Conservation (phyloP, 1,284 basidiomycete species). For the Fistulina hepatica region DNA sequence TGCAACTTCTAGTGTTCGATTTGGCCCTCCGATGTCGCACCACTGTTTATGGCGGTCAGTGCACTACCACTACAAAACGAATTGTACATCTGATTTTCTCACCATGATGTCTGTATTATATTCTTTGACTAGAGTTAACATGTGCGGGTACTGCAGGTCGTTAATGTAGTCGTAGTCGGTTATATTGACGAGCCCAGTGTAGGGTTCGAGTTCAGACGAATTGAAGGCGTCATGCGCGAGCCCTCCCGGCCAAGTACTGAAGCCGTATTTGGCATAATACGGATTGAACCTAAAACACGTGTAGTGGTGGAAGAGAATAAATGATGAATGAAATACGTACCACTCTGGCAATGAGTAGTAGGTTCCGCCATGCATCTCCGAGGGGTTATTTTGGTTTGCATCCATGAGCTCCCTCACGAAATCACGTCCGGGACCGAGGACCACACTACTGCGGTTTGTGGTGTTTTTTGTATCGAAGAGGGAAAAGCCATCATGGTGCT, state of each 20-base stretch:
- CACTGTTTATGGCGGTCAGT: conserved; percentile 24
- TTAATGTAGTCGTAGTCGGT: conserved; percentile 45
- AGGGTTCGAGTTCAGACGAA: conserved; percentile 35
- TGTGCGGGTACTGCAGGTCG: conserved; percentile 45
- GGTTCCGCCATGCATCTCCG: conserved; percentile 38
- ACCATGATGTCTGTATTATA: conserved; percentile 51
- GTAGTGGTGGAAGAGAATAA: background rate
- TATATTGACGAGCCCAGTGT: conserved; percentile 39
- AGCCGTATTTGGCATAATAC: conserved; percentile 41
- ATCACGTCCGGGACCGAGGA: conserved; percentile 41
- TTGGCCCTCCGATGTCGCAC: conserved; percentile 54
- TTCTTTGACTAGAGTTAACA: conserved; percentile 38
- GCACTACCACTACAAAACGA: conserved; percentile 4
- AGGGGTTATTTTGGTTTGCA: conserved; percentile 38
- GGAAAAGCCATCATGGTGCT: conserved; percentile 18
- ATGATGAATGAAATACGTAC: conserved; percentile 21
- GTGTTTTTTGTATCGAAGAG: conserved; percentile 25
- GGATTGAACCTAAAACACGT: conserved; percentile 37
- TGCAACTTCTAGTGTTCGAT: conserved; percentile 36
- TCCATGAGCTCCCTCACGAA: conserved; percentile 41
- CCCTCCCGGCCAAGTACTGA: conserved; percentile 39
- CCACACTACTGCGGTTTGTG: conserved; percentile 36
- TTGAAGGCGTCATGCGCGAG: conserved; percentile 43
- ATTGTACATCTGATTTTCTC: background rate
- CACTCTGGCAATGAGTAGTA: conserved; percentile 46